Base-by-base conservation (phyloP, 2,329 filamentous ascomycete species). In the Cordyceps javanica region DNA sequence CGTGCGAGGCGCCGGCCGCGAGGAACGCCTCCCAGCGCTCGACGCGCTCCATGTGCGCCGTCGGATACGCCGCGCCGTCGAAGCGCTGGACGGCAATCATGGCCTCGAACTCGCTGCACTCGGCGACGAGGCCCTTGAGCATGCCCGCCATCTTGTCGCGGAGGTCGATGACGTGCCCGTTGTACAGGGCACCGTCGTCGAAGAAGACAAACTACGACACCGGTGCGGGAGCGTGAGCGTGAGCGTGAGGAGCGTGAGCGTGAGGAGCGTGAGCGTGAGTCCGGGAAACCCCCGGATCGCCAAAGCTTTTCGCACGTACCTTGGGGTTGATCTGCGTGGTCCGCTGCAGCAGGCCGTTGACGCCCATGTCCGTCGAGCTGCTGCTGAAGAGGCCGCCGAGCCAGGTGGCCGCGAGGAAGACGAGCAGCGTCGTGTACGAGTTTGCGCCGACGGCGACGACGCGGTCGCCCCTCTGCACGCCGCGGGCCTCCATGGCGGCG, bases 321-420 rank as follows among this genome's bases (percentile, higher is more conserved):
- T 83, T 86, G 4, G 91, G 90, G 62, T 86, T 79, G 60, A 94
- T 85, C 74, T 94, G 90, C 50, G 85, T 72, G 26, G 89, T 77
- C 34, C 90, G 77, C 70, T 94, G 89, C 63, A 95, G 65, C 19
- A 95, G 81, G 0, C 90, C 90, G 61, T 86, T 85, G 14, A 87
- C 85, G 0, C 90, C 90, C 86, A 94, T 94, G 70, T 95, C 90
- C 0, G 90, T 93, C 8, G 86, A 89, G 55, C 82, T 87, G 49
- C 83, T 88, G 62, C 84, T 89, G 68, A 94, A 94, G 1, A 95
- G 69, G 0, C 79, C 90, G 0, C 91, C 91, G 1, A 94, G 66
- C 69, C 87, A 85, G 1, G 81, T 82, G 0, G 84, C 80, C 0
- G 88, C 90, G 59, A 90, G 74, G 66, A 89, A 88, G 1, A 91